Evolutionary conservation across 345 rosid species (phyloP), one percentile per base, ranked within the genome.

Genomic region (Arabis alpina): DNA sequence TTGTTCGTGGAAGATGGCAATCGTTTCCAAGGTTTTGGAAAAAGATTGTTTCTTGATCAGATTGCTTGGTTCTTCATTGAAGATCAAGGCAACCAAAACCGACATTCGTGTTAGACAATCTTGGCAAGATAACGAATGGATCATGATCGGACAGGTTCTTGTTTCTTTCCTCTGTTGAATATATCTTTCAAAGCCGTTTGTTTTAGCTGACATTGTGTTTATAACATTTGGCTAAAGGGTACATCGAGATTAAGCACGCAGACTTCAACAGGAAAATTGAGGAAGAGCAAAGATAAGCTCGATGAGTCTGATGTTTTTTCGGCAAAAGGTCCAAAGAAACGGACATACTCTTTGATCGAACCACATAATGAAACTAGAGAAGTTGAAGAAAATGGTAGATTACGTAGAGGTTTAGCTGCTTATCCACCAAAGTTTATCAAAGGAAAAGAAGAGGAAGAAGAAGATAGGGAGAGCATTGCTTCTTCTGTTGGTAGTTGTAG

Each of bases 1-100:
- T 66, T 77, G 78, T 70, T 83, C 85, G n/a, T 91, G 97, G 97
- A 91, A 83, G 80, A 83, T 84, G 85, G 97, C 88, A 16, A 85
- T 79, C 10, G 78, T 91, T 42, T 80, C 78, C 3, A 79, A 79
- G 70, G 76, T 83, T 66, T 77, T 86, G 78, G 80, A 75, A 32
- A 78, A 72, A 53, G 77, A 72, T n/a, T 67, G 73, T 62, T 71
- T 75, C 71, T 68, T 84, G 85, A 84, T 87, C 27, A 84, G 91
- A 74, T 71, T 87, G 45, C 73, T 86, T 54, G 93, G 96, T 50
- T 87, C 90, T 25, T 84, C 87, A 43, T 36, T 81, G 60, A 83
- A 87, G 71, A 64, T 89, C 62, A 81, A 70, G 74, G 87, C 79
- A 54, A 66, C 70, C 36, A 81, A 68, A 79, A 74, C 64, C 64